These are phyloP conservation scores for Elsinoe arachidis DNA, from an alignment of 2,329 filamentous ascomycete species.

Conservation along the genomic window DNA sequence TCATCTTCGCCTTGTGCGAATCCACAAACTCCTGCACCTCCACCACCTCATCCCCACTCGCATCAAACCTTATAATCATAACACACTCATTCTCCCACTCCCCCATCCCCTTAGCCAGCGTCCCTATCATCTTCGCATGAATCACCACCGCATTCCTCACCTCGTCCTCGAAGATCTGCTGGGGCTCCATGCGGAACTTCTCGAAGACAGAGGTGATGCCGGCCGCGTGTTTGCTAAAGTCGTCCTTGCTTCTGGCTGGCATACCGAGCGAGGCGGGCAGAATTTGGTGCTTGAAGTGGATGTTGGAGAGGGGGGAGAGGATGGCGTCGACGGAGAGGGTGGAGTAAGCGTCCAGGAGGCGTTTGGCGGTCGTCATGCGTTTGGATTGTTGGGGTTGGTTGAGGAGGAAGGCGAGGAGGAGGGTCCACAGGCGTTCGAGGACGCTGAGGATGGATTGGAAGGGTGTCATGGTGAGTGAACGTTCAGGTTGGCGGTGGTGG, in stretches of 20 bases:
- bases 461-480: background rate
- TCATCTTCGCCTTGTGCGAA: conserved; percentile 29
- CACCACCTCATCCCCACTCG: conserved; percentile 19
- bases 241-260: conserved; percentile 27
- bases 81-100: conserved; percentile 21
- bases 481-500: background rate
- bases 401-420: background rate
- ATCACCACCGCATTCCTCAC: conserved; percentile 31
- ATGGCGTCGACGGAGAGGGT: conserved; percentile 34
- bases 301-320: conserved; percentile 26
- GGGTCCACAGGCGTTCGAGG: background rate
- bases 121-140: conserved; percentile 29
- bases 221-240: conserved; percentile 33
- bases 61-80: conserved; percentile 17
- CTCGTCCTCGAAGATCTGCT: conserved; percentile 28
- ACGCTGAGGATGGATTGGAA: background rate
- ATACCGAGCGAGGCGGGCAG: conserved; percentile 35
- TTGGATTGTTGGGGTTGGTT: background rate
- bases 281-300: conserved; percentile 33
- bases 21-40: conserved; percentile 36
- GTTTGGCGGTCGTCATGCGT: conserved; percentile 25
- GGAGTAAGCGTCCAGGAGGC: conserved; percentile 33
- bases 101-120: conserved; percentile 18
- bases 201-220: conserved; percentile 37
- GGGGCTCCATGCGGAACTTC: conserved; percentile 34